Evolutionary conservation across 2,329 filamentous ascomycete species (phyloP), one percentile per base, ranked within the genome.

Genomic region (Endocalyx cinctus): DNA sequence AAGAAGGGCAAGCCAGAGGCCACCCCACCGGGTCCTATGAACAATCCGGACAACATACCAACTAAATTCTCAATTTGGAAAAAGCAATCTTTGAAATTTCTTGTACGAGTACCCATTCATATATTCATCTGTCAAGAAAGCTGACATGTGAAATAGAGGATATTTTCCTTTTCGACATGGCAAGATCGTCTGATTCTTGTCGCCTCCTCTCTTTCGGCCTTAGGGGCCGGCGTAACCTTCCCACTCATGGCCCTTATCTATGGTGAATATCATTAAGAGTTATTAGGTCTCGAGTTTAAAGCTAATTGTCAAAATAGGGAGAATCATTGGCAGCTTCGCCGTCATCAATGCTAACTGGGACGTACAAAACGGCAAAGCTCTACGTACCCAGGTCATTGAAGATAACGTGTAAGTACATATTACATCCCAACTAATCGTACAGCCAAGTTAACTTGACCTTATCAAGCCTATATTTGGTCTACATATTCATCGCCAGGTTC

Each of bases 401-500:
- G 54, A 54, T 37, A 62, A 72, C 35, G 61, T 72, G 55, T 70
- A 54, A 54, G 66, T 40, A 16, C 2, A 8, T 11, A 4, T 3
- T 10, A n/a, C 13, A 5, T 3, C 8, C 12, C 10, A 31, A 29
- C 26, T 11, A 25, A 25, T 16, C 17, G 3, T 31, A 10, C 7
- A 12, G 7, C 2, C 17, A 2, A 6, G 15, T 25, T 32, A 27
- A 33, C 17, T 20, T 31, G 12, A 33, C n/a, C 5, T 17, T 23
- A 27, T 33, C 22, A 33, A 77, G 74, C 1, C 63, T 88, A 1
- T 85, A 79, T 54, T 79, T 87, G 51, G 70, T 87, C 28, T 82
- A 79, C 38, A 64, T 88, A 10, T 88, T 87, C 54, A 58, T 86
- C 23, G 82, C 65, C 7, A 78, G 82, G 28, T 78, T 84, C 41